Conservation (phyloP, 768 basidiomycete species). For the Amanita pallidorosea region DNA sequence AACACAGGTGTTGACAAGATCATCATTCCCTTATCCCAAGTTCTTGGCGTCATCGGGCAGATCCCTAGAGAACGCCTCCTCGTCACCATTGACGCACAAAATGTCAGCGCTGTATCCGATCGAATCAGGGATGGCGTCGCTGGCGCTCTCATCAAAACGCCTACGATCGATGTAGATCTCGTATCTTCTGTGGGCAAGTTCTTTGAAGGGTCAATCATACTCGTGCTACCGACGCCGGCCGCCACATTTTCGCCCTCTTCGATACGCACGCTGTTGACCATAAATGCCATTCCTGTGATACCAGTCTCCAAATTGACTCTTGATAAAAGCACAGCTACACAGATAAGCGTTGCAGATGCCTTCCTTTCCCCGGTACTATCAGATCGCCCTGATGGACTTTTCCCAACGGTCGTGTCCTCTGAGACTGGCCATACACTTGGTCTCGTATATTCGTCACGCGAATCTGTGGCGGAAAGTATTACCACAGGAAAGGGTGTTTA, state of each 20-base stretch:
- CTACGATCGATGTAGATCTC: constrained; percentile 61
- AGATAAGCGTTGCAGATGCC: constrained; percentile 71
- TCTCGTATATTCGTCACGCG: constrained; percentile 87
- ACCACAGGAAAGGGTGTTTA: constrained; percentile 86
- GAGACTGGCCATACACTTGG: constrained; percentile 74
- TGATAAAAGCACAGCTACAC: constrained; percentile 34
- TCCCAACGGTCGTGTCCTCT: constrained; percentile 85
- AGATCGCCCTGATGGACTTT: constrained; percentile 86
- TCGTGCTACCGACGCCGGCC: constrained; percentile 43
- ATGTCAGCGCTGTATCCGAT: constrained; percentile 66
- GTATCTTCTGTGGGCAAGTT: constrained; percentile 70
- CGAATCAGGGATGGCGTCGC: constrained; percentile 63
- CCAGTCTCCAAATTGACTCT: constrained; percentile 63
- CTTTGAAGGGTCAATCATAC: constrained; percentile 51
- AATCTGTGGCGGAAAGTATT: constrained; percentile 83
- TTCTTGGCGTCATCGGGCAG: constrained; percentile 52
- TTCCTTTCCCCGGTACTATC: constrained; percentile 77
- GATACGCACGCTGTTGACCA: constrained; percentile 49
- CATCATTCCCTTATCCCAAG: constrained; percentile 59
- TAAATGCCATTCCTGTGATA: constrained; percentile 59
- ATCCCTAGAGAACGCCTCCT: constrained; percentile 66
- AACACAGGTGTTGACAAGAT: constrained; percentile 76
- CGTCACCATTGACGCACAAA: constrained; percentile 65
- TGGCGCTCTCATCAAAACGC: constrained; percentile 71
- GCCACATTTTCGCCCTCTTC: constrained; percentile 43